A percentile compares a stretch with the other conserved stretches of the same genome.
phyloP scores from a whole-genome alignment of 1,139 yeast genomes.

The Kurtzmaniella quercitrusa region DNA sequence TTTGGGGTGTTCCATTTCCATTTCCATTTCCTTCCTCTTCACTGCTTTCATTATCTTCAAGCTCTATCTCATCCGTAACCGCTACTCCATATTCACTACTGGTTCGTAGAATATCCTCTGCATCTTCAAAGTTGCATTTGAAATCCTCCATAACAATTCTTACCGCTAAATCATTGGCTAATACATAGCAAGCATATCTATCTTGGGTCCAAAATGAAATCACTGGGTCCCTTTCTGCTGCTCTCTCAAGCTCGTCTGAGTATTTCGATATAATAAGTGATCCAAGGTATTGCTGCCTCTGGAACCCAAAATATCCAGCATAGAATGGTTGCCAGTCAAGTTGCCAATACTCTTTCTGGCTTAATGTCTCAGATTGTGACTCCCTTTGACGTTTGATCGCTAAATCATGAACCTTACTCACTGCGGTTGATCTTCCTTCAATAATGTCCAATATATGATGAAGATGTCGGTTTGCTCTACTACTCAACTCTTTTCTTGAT shows the following conservation, averaged over 20 bases:
- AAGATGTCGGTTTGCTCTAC: slow-evolving; percentile 25
- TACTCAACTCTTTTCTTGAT: slow-evolving; percentile 20
- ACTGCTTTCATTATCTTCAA: slow-evolving; percentile 15
- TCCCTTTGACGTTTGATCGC: slow-evolving; percentile 37
- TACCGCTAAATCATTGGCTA: slow-evolving; percentile 61
- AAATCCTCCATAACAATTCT: slow-evolving; percentile 49
- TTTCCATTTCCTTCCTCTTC: background rate
- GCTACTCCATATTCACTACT: slow-evolving; percentile 56
- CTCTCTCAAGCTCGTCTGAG: slow-evolving; percentile 21
- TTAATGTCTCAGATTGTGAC: slow-evolving; percentile 41
- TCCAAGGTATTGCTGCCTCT: slow-evolving; percentile 52
- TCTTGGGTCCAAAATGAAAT: slow-evolving; percentile 58
- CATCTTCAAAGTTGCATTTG: slow-evolving; percentile 29
- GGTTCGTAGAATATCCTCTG: slow-evolving; percentile 39
- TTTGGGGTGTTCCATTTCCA: no score
- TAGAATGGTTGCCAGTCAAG: slow-evolving; percentile 44
- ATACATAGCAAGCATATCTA: slow-evolving; percentile 52
- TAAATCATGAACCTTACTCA: slow-evolving; percentile 44
- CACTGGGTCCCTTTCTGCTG: slow-evolving; percentile 32
- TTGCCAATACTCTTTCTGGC: slow-evolving; percentile 43
- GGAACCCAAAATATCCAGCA: slow-evolving; percentile 63
- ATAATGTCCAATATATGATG: slow-evolving; percentile 38
- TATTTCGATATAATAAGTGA: slow-evolving; percentile 26
- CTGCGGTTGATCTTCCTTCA: slow-evolving; percentile 23
- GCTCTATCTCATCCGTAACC: slow-evolving; percentile 37